Base-by-base conservation (phyloP, 1,284 basidiomycete species). In the Phylloporus sp. region DNA sequence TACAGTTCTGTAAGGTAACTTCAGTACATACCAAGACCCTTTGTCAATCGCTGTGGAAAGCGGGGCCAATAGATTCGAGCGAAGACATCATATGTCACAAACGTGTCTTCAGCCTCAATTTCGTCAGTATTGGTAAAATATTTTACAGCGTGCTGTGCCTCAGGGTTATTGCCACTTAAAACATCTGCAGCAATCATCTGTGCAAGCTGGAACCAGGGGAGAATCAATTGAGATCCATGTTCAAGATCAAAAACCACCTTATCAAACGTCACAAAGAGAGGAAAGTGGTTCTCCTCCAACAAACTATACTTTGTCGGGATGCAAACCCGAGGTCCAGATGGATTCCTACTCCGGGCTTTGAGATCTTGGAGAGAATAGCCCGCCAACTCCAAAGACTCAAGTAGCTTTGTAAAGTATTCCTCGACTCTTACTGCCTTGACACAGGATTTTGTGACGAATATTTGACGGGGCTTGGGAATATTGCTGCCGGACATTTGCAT, bases 241-340 rank as follows among this genome's bases (percentile, higher is more conserved):
- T 53, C 3, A 15, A 25, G 41, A 47, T 23, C 29, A 63, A 37
- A 59, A 70, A 81, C 49, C 69, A 91, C 91, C 67, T 84, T 82
- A 69, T 91, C 86, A 61, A 88, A 90, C 0, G 90, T 91, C 14
- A 91, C 74, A 68, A 93, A 94, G 65, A 93, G 76, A 0, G 92
- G 92, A 68, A 93, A 94, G 74, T 94, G 87, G 1, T 81, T 75
- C 41, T 90, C 90, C 37, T 81, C 72, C 6, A 93, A 79, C 17
- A 85, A 82, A 52, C 89, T 88, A 70, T 88, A 93, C n/a, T 77
- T 81, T 25, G 74, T 70, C 3, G 91, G 91, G 4, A 92, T 80
- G 66, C 85, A 82, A 1, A 70, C 77, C 10, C 81, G 78, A 77
- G 32, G 32, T 32, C 32, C 7, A 32, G 32, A 32, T 32, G 7